Evolutionary conservation across 2,329 filamentous ascomycete genomes (phyloP), one percentile per base, ranked within the genome.

Genomic region (Dactylonectria macrodidyma): DNA sequence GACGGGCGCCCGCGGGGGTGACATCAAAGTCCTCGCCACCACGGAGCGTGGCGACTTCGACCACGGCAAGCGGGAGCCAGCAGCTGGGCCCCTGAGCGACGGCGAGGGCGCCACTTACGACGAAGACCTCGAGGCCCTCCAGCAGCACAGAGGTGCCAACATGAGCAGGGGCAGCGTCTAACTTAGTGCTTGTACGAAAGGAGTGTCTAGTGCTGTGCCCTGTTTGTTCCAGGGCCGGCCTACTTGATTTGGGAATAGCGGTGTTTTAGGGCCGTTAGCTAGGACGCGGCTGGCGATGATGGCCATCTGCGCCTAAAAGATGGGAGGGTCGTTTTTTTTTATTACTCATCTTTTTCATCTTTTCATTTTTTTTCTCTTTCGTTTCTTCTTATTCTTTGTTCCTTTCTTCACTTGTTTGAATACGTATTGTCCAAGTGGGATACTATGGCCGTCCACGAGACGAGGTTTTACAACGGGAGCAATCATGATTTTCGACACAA

Each of bases 101-200:
- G 82, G 82, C 38, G 86, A 86, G 62, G 80, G 78, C 52, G 82
- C 80, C 72, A 78, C 76, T 48, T 85, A 82, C 73, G 84, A 86
- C 59, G 84, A 86, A 60, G 84, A 85, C 46, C 72, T 83, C 12
- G 79, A 81, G 70, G 52, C 68, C 46, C 66, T 78, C 54, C 70
- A 71, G 59, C 76, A 73, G 54, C 79, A 79, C 64, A 79, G 78
- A 56, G 65, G 75, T 22, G 75, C 73, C 62, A 79, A 81, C 70
- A 78, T 82, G 71, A 83, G 84, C 75, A 84, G 85, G 59, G 84
- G 83, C 47, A 87, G 86, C 73, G 80, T 86, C 62, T 86, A 75
- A 7, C 19, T 19, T 19, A 19, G 19, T 19, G 19, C 19, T 19
- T 19, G 19, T 19, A 19, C 19, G 19, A 19, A 19, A 19, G 19